Conservation (phyloP, 306 rosid species). For the Bauhinia variegata region DNA sequence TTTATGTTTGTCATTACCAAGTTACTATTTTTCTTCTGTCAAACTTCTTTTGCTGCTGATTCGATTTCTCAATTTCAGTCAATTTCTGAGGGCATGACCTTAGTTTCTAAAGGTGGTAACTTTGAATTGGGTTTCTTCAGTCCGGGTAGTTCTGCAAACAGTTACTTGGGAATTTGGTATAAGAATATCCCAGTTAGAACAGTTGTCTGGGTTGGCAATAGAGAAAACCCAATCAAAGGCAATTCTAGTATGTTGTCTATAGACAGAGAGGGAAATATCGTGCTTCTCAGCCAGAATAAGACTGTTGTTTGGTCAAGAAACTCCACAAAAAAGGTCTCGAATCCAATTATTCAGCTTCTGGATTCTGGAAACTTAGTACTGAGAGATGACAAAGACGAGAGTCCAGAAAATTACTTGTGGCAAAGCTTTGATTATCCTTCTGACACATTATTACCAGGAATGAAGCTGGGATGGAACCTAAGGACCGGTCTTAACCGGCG, state of each 20-base stretch:
- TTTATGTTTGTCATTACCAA: conserved; percentile 12
- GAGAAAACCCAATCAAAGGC: conserved; percentile 48
- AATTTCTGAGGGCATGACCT: conserved; percentile 38
- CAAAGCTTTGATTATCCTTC: conserved; percentile 70
- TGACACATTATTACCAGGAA: conserved; percentile 58
- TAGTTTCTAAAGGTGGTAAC: conserved; percentile 41
- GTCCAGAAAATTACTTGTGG: conserved; percentile 45
- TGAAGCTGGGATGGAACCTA: conserved; percentile 65
- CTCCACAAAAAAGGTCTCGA: conserved; percentile 19
- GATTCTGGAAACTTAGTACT: conserved; percentile 59
- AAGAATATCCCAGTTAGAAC: conserved; percentile 43
- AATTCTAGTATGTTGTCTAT: conserved; percentile 47
- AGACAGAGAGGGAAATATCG: conserved; percentile 30
- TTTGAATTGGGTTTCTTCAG: conserved; percentile 47
- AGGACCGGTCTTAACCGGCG: conserved; percentile 41
- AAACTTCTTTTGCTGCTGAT: conserved; percentile 22
- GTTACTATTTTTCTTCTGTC: conserved; percentile 10
- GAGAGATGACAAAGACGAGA: conserved; percentile 39
- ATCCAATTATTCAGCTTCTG: conserved; percentile 44
- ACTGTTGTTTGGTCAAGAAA: conserved; percentile 47
- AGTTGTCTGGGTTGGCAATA: conserved; percentile 68
- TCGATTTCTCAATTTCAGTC: conserved; percentile 21
- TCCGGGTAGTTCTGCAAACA: conserved; percentile 31
- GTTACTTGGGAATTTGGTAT: conserved; percentile 68
- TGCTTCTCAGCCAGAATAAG: conserved; percentile 29